Evolutionary conservation across 2,329 filamentous ascomycete genomes (phyloP).

Genomic region (Penicillium nordicum): DNA sequence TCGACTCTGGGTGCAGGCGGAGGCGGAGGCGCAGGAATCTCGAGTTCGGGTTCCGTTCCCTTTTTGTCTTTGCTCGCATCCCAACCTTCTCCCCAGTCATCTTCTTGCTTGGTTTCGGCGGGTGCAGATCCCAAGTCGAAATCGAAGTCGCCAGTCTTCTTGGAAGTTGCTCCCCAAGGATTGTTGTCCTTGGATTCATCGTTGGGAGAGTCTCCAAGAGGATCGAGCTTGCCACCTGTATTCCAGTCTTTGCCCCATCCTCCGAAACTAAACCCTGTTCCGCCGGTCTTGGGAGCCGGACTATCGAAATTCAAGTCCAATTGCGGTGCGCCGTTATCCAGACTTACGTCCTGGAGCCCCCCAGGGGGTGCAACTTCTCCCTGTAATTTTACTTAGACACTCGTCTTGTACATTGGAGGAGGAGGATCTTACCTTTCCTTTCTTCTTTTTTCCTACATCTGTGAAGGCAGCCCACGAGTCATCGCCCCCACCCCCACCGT

Average conservation of each 20-base stretch:
- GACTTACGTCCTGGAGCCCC: conserved; percentile 66
- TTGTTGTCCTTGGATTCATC: conserved; percentile 36
- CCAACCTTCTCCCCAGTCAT: conserved; percentile 26
- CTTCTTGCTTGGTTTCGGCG: conserved; percentile 36
- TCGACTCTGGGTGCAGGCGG: conserved; percentile 18
- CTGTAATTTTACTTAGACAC: conserved; percentile 15
- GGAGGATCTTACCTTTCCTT: conserved; percentile 49
- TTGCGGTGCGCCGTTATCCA: conserved; percentile 59
- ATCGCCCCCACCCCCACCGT: conserved; percentile 38
- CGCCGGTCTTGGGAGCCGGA: conserved; percentile 40
- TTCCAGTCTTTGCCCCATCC: conserved; percentile 61
- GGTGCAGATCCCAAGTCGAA: conserved; percentile 42
- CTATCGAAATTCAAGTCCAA: conserved; percentile 56
- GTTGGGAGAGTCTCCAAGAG: conserved; percentile 32
- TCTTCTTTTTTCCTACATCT: conserved; percentile 53
- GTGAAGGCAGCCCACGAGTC: conserved; percentile 54
- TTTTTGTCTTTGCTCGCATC: conserved; percentile 31
- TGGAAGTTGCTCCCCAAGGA: conserved; percentile 40
- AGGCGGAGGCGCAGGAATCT: conserved; percentile 15
- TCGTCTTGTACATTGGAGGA: not conserved
- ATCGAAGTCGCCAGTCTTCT: conserved; percentile 40
- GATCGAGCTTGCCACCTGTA: conserved; percentile 37
- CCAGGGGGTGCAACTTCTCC: conserved; percentile 41
- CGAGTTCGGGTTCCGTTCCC: conserved; percentile 19
- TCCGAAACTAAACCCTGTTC: conserved; percentile 47